These are phyloP conservation scores for Elongisporangium undulatum DNA, from an alignment of 352 stramenopile genomes.

Conservation along the genomic window DNA sequence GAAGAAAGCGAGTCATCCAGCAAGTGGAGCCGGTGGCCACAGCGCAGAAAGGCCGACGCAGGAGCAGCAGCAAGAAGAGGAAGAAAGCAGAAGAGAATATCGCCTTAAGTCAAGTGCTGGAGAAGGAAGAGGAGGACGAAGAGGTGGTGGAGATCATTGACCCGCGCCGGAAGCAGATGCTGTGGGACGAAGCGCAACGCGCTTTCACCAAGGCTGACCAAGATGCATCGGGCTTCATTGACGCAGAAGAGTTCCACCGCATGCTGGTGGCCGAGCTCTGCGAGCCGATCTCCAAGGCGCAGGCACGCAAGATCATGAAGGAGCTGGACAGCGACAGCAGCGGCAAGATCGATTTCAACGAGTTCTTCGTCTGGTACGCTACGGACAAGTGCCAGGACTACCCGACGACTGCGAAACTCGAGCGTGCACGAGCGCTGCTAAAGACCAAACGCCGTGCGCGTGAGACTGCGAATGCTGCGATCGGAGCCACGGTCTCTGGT, in stretches of 20 bases:
- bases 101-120: not conserved
- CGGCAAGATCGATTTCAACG: conserved; percentile 39
- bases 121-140: conserved; percentile 17
- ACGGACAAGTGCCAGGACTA: conserved; percentile 45
- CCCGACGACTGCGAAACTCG: conserved; percentile 22
- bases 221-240: conserved; percentile 32
- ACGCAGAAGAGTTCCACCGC: conserved; percentile 26
- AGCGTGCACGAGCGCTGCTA: conserved; percentile 24
- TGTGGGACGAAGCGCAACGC: conserved; percentile 19
- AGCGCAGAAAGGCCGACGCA: conserved; percentile 3
- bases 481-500: conserved; percentile 10
- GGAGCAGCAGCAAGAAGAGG: conserved; percentile 4
- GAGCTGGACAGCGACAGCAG: conserved; percentile 32
- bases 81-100: not conserved
- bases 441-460: conserved; percentile 25
- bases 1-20: conserved; percentile 5
- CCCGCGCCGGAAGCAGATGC: conserved; percentile 27
- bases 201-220: conserved; percentile 29
- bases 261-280: conserved; percentile 33
- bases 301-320: conserved; percentile 23
- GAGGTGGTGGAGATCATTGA: conserved; percentile 35
- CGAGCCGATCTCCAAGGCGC: conserved; percentile 27
- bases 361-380: conserved; percentile 51
- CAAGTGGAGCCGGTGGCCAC: not conserved
- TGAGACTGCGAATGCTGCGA: conserved; percentile 10